These are phyloP conservation scores for Passiflora organensis DNA, from an alignment of 345 rosid species.

Conservation along the genomic window DNA sequence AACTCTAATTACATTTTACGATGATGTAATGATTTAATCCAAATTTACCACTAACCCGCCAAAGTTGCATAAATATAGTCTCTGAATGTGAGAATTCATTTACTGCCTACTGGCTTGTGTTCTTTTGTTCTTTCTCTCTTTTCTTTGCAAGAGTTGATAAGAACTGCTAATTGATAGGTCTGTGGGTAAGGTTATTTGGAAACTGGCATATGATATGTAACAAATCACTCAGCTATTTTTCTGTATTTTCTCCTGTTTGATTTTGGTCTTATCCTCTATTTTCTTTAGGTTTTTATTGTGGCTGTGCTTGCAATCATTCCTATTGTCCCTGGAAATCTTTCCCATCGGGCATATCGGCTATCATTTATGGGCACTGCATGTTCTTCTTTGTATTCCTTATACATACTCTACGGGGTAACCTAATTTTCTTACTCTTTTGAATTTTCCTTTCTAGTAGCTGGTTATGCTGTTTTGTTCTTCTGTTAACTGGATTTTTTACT, in stretches of 20 bases:
- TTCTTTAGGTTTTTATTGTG: slow-evolving; percentile 72
- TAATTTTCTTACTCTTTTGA: not conserved
- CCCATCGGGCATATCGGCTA: slow-evolving; percentile 79
- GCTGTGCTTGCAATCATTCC: slow-evolving; percentile 89
- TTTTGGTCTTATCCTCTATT: no score
- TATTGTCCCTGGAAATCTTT: slow-evolving; percentile 60
- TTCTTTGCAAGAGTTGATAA: not conserved
- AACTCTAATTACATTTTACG: no score
- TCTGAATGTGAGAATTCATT: no score
- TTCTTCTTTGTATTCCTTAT: slow-evolving; percentile 75
- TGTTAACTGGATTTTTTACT: slow-evolving; percentile 14
- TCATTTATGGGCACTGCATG: slow-evolving; percentile 93
- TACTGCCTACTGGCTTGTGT: no score
- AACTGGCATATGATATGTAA: no score
- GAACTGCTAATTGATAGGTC: not conserved
- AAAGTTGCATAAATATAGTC: no score
- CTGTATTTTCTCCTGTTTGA: no score
- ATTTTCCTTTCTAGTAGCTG: slow-evolving; percentile 13
- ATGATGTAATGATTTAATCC: no score
- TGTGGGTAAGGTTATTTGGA: no score
- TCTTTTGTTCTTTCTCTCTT: no score
- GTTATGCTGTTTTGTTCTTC: slow-evolving; percentile 9
- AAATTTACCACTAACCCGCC: no score
- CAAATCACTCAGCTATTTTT: no score
- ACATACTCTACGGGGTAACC: slow-evolving; percentile 81